Base-by-base conservation (phyloP, 225 moss, liverwort and hornwort species). In the Bryoerythrophyllum caledonicum region DNA sequence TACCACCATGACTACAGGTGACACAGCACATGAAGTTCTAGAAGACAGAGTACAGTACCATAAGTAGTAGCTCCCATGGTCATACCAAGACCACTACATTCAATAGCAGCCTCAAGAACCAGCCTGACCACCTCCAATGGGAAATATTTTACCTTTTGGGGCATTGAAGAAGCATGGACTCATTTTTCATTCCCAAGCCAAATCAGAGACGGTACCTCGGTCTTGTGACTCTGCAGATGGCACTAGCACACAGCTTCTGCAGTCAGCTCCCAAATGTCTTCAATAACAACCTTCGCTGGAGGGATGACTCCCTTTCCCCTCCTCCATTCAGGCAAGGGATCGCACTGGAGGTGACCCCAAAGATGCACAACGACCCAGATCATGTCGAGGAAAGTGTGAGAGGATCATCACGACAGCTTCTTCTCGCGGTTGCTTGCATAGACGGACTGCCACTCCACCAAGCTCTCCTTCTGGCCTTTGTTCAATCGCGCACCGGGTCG, bases 401-500 rank as follows among this genome's bases (percentile, higher is more conserved):
- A 60, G 43, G 41, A 38, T 76, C 59, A 53, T 76, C 70, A 53
- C 19, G 53, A 76, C 5, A 8, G 24, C 72, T 73, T 80, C 76
- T 64, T 43, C 14, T 65, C 73, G 19, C 56, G 80, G 10, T 58
- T 64, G 58, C 64, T 77, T 0, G 73, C 59, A 53, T 80, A 84
- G 16, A 40, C 34, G 75, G 83, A 90, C 61, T 85, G 94, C 96
- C 96, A 96, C 70, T 91, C 74, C 8, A 71, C 57, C 70, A 94
- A 71, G 53, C 88, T 91, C 65, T 71, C 80, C 67, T 85, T 90
- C 72, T 96, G 96, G 10, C 82, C 87, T 66, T 81, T 81, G 73
- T 94, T 96, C 46, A 94, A 82, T 38, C 88, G 88, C 34, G 92
- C 94, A 52, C 73, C 84, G 41, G 96, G 96, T 34, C 94, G 83